These are phyloP conservation scores for Pseudogymnoascus sp. DNA, from an alignment of 2,329 filamentous ascomycete species.

Conservation along the genomic window DNA sequence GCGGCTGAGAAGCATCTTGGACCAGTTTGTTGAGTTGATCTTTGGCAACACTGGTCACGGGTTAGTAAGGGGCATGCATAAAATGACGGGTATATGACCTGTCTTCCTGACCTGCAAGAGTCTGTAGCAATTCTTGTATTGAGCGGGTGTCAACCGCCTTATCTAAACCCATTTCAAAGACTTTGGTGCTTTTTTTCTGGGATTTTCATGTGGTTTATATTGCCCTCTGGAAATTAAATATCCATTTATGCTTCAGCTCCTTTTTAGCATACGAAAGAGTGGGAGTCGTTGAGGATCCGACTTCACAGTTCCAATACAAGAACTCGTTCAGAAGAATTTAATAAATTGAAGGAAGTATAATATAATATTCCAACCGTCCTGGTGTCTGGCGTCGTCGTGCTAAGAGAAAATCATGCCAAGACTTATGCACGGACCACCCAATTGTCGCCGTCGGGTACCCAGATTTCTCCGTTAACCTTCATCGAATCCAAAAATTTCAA, in stretches of 20 bases:
- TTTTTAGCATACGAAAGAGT: background rate
- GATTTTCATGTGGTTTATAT: constrained; percentile 4
- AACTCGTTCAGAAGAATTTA: background rate
- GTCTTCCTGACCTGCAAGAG: background rate
- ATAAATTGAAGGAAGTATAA: background rate
- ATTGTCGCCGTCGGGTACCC: constrained; percentile 4
- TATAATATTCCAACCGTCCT: background rate
- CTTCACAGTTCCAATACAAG: background rate
- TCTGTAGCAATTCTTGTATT: background rate
- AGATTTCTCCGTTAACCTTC: constrained; percentile 8
- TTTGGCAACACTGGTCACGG: constrained; percentile 12
- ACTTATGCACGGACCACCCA: background rate
- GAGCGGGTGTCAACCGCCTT: constrained; percentile 6
- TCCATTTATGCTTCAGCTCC: background rate
- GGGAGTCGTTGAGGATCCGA: background rate
- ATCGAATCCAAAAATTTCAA: constrained; percentile 17
- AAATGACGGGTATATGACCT: background rate
- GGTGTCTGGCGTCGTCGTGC: background rate
- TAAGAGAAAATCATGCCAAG: constrained; percentile 7
- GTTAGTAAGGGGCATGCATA: constrained; percentile 4
- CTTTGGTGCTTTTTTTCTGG: background rate
- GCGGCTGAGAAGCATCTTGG: constrained; percentile 36
- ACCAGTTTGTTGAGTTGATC: constrained; percentile 19
- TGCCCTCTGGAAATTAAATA: background rate
- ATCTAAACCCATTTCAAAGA: background rate